Base-by-base conservation (phyloP, 805 yeast species). In the Dipodascus albidus region DNA sequence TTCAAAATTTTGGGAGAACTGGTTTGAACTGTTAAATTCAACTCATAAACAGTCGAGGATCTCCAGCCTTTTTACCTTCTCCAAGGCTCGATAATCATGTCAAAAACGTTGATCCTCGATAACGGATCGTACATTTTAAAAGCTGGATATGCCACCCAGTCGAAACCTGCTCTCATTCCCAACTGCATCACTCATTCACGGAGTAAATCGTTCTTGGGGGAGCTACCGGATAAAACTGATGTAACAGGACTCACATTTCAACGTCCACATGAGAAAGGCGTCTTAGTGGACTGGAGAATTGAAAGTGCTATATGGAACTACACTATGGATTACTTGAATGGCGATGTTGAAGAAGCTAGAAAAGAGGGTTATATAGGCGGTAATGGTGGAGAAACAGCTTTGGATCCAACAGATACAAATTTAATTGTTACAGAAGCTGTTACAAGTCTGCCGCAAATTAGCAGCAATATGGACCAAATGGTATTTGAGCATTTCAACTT, bases 401-500 rank as follows among this genome's bases (percentile, higher is more conserved):
- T 69, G 4, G 73, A 73, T 17, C 73, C 75, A 1, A 56, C 63
- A 49, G 83, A 79, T 1, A 70, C 79, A 1, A 80, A 84, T 53
- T 71, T 93, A 47, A 73, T 89, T 0, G 74, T 87, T 50, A 82
- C 90, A 1, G 97, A 93, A 62, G 73, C 87, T 3, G 91, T 95
- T 22, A 81, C 84, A 63, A 85, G 88, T 51, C 70, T 91, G 31
- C 93, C 96, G 1, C 83, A 81, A 52, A 73, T 91, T 31, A 85
- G 95, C 38, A 81, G 81, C 59, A 85, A 85, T 66, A 84, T 87
- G 15, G 98, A 93, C 65, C 96, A 89, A 68, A 85, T 93, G 0
- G 77, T 93, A 0, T 91, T 95, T 70, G 99, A 93, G 67, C 98
- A 93, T 63, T 93, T 83, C 63, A 95, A 87, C 2, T 85, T 93